Evolutionary conservation across 108 stramenopile species (phyloP), one percentile per base, ranked within the genome.

Genomic region (Cyclotella sp.): DNA sequence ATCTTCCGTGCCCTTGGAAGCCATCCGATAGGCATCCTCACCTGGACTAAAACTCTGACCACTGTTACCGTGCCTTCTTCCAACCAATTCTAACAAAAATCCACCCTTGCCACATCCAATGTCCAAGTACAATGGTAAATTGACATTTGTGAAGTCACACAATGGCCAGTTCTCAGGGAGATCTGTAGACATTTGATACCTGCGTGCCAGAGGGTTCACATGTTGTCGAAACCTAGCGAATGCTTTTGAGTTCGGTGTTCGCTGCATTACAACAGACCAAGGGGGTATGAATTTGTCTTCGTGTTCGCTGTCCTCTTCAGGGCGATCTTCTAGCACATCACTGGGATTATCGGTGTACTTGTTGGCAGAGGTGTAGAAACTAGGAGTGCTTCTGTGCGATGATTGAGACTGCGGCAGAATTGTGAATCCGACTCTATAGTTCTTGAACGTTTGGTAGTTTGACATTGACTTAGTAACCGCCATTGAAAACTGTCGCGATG

Each of bases 71-170:
- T 79, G 70, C 21, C 70, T 61, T 66, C 65, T 27, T 18, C 75
- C 73, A 14, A 92, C 96, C 45, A 91, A 42, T 29, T 94, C 91
- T 44, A 95, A 30, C 26, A 92, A 60, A 65, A 95, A 97, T 9
- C 93, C 93, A 7, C 96, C 96, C 63, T 93, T 87, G 0, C 90
- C 92, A 78, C 92, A 92, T 21, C 96, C 96, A 79, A 97, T 90
- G 72, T 97, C 96, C 30, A 97, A 30, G 77, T 88, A 90, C 5
- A 94, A 67, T 14, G 94, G 94, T 51, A 83, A 58, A 44, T 73
- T 51, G 30, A 89, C 59, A 68, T 91, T 87, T 24, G 70, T 61
- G 40, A 85, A 93, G 13, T 80, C 89, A 62, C 79, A 73, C 15
- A 55, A 24, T 10, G 92, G 91, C 95, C 95, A 96, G 39, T 84